Evolutionary conservation across 306 rosid genomes (phyloP).

Genomic region (Cyclanthera cordifolia): DNA sequence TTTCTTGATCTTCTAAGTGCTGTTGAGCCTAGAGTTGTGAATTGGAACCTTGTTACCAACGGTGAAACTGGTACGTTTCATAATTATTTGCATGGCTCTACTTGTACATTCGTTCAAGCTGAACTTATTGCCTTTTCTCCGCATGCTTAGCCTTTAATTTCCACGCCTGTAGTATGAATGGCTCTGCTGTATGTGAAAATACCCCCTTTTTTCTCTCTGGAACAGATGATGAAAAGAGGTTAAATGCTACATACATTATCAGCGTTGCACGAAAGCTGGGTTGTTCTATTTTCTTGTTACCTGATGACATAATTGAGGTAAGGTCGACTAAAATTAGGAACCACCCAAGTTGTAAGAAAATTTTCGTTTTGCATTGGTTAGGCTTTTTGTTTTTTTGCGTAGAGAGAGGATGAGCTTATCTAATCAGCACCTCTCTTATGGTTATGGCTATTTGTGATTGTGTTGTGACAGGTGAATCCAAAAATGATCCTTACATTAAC

Average conservation of each 20-base stretch:
- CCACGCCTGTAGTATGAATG: not conserved
- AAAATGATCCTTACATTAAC: slow-evolving; percentile 84
- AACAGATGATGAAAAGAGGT: slow-evolving; percentile 74
- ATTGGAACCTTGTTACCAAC: slow-evolving; percentile 95
- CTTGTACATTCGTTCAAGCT: not conserved
- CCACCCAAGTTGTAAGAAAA: too few species aligned
- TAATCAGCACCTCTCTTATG: not conserved
- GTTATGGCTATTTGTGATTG: not conserved
- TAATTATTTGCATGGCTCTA: not conserved
- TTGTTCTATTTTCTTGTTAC: slow-evolving; percentile 84
- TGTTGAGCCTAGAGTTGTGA: slow-evolving; percentile 89
- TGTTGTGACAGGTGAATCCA: slow-evolving; percentile 72
- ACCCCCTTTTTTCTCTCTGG: slow-evolving; percentile 9
- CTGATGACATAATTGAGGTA: slow-evolving; percentile 96
- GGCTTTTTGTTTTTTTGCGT: too few species aligned
- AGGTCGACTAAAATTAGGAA: not conserved
- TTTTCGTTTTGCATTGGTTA: too few species aligned
- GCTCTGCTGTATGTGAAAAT: not conserved
- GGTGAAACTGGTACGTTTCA: slow-evolving; percentile 64
- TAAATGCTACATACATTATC: slow-evolving; percentile 87
- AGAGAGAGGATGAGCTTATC: not conserved
- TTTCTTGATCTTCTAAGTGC: slow-evolving; percentile 94
- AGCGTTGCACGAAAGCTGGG: slow-evolving; percentile 96
- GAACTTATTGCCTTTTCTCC: not conserved
- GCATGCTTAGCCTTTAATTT: not conserved